phyloP scores from a whole-genome alignment of 108 stramenopile genomes.

The Epithemia pelagica region DNA sequence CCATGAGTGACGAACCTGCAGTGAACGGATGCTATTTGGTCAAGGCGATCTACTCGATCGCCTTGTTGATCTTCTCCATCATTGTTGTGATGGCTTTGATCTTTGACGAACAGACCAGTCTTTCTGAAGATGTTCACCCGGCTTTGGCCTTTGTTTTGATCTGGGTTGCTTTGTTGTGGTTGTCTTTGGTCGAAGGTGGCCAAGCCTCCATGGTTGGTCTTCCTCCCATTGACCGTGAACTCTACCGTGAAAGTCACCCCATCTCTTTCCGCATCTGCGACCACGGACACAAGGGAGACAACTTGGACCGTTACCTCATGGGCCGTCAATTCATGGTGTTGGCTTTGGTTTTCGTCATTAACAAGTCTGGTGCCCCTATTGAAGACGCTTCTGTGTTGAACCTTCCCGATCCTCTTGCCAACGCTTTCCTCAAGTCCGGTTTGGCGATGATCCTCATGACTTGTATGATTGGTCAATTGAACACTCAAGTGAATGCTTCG shows the following conservation, averaged over 20 bases:
- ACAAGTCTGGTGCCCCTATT: conserved; percentile 55
- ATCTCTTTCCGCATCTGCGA: conserved; percentile 49
- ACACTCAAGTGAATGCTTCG: conserved; percentile 72
- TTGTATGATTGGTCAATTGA: conserved; percentile 71
- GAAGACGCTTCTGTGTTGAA: conserved; percentile 48
- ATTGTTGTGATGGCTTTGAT: conserved; percentile 30
- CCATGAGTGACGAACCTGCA: not conserved
- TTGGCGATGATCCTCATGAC: conserved; percentile 71
- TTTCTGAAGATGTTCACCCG: conserved; percentile 36
- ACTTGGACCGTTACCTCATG: conserved; percentile 77
- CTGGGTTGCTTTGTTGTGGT: conserved; percentile 54
- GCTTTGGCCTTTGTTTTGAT: conserved; percentile 40
- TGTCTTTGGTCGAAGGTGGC: conserved; percentile 71
- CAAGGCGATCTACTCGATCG: conserved; percentile 9
- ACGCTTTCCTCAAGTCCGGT: conserved; percentile 67
- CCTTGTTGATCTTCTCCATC: conserved; percentile 17
- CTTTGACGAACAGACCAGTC: conserved; percentile 18
- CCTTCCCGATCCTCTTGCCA: conserved; percentile 40
- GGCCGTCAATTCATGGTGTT: conserved; percentile 89
- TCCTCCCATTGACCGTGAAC: conserved; percentile 52
- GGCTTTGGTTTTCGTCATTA: conserved; percentile 63
- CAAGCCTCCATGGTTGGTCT: conserved; percentile 77
- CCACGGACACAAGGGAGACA: conserved; percentile 71
- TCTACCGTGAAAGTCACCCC: conserved; percentile 65
- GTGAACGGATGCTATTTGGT: conserved; percentile 4